These are phyloP conservation scores for Strobilomyces echinocephalus DNA, from an alignment of 768 basidiomycete species.

Conservation along the genomic window DNA sequence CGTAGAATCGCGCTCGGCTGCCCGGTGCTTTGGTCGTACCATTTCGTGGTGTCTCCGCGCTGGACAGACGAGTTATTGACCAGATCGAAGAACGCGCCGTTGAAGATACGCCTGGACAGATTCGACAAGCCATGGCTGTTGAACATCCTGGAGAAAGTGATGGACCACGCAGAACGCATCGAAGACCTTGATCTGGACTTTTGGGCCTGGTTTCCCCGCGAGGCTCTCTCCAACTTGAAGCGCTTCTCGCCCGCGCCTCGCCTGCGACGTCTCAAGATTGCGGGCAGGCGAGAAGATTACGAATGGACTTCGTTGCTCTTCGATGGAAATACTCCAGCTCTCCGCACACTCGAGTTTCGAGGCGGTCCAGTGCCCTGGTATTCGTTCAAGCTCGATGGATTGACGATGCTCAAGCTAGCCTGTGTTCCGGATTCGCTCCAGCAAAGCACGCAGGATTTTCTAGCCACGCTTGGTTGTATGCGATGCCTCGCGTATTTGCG, in stretches of 20 bases:
- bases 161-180: neutral
- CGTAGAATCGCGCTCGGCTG: slow-evolving; percentile 38
- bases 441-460: slow-evolving; percentile 28
- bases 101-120: neutral
- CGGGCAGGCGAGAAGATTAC: no score
- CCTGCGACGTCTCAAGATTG: neutral
- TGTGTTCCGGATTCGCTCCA: slow-evolving; percentile 18
- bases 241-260: neutral
- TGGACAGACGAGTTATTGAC: slow-evolving; percentile 40
- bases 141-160: neutral
- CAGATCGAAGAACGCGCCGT: slow-evolving; percentile 39
- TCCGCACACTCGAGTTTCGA: neutral
- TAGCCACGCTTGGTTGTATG: slow-evolving; percentile 32
- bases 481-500: slow-evolving; percentile 30
- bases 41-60: slow-evolving; percentile 27
- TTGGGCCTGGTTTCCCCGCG: no score
- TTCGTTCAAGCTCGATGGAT: slow-evolving; percentile 11
- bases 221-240: neutral
- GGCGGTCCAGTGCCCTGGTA: neutral
- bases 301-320: neutral
- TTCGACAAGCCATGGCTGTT: neutral
- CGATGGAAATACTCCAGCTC: neutral
- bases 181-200: neutral
- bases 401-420: slow-evolving; percentile 34
- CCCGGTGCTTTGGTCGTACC: slow-evolving; percentile 36